Percentiles rank a stretch among this genome's conserved stretches.
Conservation (phyloP, 179 eudicot species). For the Carnegiea gigantea region DNA sequence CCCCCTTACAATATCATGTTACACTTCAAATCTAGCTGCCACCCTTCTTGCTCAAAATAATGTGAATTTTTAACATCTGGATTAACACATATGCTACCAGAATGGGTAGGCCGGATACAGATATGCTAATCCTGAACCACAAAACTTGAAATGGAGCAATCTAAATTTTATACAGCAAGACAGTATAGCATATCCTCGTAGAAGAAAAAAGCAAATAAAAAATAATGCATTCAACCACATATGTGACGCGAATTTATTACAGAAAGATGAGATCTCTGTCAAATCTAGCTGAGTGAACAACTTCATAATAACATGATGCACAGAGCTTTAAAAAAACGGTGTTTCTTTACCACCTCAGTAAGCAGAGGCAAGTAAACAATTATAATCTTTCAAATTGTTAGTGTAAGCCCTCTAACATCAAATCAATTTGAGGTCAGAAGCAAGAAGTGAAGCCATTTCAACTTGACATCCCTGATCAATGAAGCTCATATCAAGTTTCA, state of each 20-base stretch:
- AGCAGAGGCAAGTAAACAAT: background rate
- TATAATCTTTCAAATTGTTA: background rate
- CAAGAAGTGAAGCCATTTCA: background rate
- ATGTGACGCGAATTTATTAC: background rate
- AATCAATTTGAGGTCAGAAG: background rate
- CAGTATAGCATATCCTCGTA: background rate
- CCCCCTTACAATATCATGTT: background rate
- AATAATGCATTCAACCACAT: background rate
- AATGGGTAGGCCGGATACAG: background rate
- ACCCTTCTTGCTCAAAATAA: background rate
- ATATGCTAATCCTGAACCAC: background rate
- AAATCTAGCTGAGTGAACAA: background rate
- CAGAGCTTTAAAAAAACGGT: background rate
- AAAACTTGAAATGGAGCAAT: background rate
- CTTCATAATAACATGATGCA: background rate
- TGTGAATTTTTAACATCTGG: background rate
- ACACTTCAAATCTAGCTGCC: background rate
- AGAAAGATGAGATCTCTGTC: background rate
- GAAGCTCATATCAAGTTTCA: background rate
- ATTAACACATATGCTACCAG: background rate
- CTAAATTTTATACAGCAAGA: background rate
- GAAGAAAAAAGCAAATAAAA: background rate
- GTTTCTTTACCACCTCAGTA: background rate
- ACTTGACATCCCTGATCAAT: background rate
- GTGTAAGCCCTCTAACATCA: background rate